These are phyloP conservation scores for Monarda citriodora DNA, from an alignment of 305 asterid genomes.

Conservation along the genomic window DNA sequence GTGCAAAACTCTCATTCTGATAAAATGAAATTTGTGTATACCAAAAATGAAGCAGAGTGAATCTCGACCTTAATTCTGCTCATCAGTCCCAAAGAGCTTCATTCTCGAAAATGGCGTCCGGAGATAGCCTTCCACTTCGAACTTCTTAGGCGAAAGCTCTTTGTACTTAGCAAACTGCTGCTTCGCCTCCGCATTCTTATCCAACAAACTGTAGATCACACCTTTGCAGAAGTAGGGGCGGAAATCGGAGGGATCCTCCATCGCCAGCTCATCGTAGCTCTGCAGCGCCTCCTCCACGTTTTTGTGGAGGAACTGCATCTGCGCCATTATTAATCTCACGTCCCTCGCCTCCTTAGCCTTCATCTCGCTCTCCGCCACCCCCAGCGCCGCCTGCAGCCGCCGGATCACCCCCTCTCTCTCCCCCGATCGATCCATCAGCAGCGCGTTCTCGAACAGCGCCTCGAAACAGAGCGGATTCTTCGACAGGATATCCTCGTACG, in stretches of 20 bases:
- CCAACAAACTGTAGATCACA: conserved; percentile 72
- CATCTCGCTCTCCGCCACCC: conserved; percentile 54
- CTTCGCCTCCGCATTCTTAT: conserved; percentile 66
- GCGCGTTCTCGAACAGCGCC: conserved; percentile 77
- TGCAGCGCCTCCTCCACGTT: conserved; percentile 76
- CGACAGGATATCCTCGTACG: conserved; percentile 56
- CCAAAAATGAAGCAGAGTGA: conserved; percentile 6
- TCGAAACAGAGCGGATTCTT: conserved; percentile 53
- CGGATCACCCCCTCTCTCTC: conserved; percentile 59
- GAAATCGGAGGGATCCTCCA: conserved; percentile 82
- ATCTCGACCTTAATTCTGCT: conserved; percentile 27
- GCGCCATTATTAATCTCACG: conserved; percentile 84
- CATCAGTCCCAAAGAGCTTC: conserved; percentile 73
- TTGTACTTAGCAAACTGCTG: conserved; percentile 66
- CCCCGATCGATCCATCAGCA: conserved; percentile 77
- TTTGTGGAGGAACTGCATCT: conserved; percentile 78
- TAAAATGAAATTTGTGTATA: neutral
- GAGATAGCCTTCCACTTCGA: conserved; percentile 84
- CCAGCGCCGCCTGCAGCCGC: conserved; percentile 67
- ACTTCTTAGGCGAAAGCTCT: conserved; percentile 73
- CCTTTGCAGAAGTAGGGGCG: conserved; percentile 93
- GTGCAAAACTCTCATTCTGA: neutral
- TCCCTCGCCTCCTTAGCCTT: conserved; percentile 74
- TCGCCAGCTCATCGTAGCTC: conserved; percentile 67
- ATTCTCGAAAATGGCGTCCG: conserved; percentile 74